These are phyloP conservation scores for Periglandula ipomoeae DNA, from an alignment of 2,329 filamentous ascomycete species.

Conservation along the genomic window DNA sequence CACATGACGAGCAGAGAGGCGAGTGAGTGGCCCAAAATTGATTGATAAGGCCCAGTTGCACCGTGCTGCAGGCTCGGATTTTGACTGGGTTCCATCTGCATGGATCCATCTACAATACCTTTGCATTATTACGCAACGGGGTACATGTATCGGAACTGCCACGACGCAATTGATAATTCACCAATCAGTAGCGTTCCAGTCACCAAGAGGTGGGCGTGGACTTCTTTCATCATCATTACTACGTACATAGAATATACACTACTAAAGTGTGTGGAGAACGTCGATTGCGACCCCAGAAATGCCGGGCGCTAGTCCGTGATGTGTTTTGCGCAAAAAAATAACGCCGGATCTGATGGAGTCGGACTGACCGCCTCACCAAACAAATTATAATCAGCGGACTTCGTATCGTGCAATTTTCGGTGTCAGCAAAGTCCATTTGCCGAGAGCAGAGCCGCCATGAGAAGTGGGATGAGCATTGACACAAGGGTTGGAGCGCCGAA, in stretches of 20 bases:
- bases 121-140: neutral
- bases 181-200: neutral
- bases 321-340: too few relatives aligned
- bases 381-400: too few relatives aligned
- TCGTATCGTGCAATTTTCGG: neutral
- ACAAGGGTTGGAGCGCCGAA: conserved; percentile 13
- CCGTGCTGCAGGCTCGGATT: neutral
- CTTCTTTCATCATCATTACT: neutral
- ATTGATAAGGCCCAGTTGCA: neutral
- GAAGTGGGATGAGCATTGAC: conserved; percentile 13
- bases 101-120: neutral
- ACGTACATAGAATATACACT: neutral
- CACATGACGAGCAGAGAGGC: too few relatives aligned
- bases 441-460: conserved; percentile 12
- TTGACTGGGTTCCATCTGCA: neutral
- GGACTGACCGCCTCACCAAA: too few relatives aligned
- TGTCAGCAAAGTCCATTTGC: conserved; percentile 9
- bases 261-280: too few relatives aligned
- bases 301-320: too few relatives aligned
- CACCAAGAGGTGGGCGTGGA: too few relatives aligned
- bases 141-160: neutral
- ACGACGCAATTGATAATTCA: neutral
- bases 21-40: too few relatives aligned
- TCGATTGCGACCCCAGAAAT: too few relatives aligned
- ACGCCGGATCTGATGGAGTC: neutral